These are phyloP conservation scores for Endotrypanum monterogeii DNA, from an alignment of 208 protist species.

Conservation along the genomic window DNA sequence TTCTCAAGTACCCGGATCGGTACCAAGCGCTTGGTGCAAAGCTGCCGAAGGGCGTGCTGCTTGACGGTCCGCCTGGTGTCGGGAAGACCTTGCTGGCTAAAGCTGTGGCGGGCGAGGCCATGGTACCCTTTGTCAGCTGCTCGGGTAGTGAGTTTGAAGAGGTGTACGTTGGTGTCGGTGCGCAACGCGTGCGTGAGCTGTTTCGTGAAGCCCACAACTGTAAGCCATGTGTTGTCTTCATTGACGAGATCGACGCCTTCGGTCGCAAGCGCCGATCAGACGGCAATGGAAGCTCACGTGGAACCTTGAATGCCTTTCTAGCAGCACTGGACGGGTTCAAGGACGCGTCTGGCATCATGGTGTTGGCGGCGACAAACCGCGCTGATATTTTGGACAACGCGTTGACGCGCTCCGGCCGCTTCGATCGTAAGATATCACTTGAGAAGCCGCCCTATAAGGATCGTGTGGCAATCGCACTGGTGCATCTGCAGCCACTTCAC, in stretches of 20 bases:
- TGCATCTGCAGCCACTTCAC: slow-evolving; percentile 90
- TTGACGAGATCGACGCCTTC: slow-evolving; percentile 98
- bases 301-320: slow-evolving; percentile 98
- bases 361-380: slow-evolving; percentile 98
- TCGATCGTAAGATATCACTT: slow-evolving; percentile 90
- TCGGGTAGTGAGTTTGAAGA: slow-evolving; percentile 96
- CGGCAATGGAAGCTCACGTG: slow-evolving; percentile 61
- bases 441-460: slow-evolving; percentile 95
- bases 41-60: slow-evolving; percentile 95
- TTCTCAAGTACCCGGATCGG: slow-evolving; percentile 92
- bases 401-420: slow-evolving; percentile 94
- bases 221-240: slow-evolving; percentile 97
- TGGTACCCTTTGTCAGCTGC: slow-evolving; percentile 96
- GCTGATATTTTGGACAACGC: slow-evolving; percentile 97
- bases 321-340: slow-evolving; percentile 98
- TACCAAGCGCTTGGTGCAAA: slow-evolving; percentile 94
- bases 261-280: slow-evolving; percentile 78
- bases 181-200: slow-evolving; percentile 93
- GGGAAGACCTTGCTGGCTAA: slow-evolving; percentile 37
- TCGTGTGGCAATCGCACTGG: slow-evolving; percentile 92
- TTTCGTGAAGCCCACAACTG: slow-evolving; percentile 92
- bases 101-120: slow-evolving; percentile 87
- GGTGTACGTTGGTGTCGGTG: slow-evolving; percentile 97
- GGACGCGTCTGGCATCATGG: slow-evolving; percentile 93
- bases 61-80: slow-evolving; percentile 96